Evolutionary conservation across 2,329 filamentous ascomycete genomes (phyloP).

Genomic region (Colletotrichum orbiculare): DNA sequence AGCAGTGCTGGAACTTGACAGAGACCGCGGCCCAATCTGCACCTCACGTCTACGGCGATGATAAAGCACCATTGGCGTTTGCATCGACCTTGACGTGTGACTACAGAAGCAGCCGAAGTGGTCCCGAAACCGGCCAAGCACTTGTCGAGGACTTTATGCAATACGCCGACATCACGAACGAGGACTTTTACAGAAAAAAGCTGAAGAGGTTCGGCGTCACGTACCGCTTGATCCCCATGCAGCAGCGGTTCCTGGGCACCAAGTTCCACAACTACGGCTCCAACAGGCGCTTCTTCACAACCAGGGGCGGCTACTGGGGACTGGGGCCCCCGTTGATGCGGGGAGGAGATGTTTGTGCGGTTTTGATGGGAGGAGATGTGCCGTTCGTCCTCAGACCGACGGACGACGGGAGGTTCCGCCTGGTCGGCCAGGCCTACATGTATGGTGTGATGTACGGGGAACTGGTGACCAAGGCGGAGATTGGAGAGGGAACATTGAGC

Average conservation of each 20-base stretch:
- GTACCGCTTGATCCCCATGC: neutral
- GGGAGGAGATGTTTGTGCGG: neutral
- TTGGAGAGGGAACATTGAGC: neutral
- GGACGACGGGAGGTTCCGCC: neutral
- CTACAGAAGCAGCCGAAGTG: neutral
- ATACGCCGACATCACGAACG: neutral
- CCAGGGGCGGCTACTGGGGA: slow-evolving; percentile 4
- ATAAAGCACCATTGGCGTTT: neutral
- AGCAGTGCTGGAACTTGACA: slow-evolving; percentile 5
- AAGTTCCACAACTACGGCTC: neutral
- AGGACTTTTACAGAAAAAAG: neutral
- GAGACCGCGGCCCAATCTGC: neutral
- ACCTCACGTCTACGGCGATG: neutral
- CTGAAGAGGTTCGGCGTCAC: neutral
- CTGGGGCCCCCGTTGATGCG: neutral
- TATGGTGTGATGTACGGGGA: slow-evolving; percentile 1
- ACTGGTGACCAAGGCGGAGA: neutral
- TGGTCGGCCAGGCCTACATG: slow-evolving; percentile 2
- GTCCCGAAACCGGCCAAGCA: neutral
- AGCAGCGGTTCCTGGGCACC: neutral
- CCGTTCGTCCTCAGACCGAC: slow-evolving; percentile 1
- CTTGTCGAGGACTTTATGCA: neutral
- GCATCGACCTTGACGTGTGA: neutral
- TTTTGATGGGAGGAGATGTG: slow-evolving; percentile 3
- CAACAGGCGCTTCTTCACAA: slow-evolving; percentile 7